These are phyloP conservation scores for Mycena galericulata DNA, from an alignment of 768 basidiomycete genomes.

Conservation along the genomic window DNA sequence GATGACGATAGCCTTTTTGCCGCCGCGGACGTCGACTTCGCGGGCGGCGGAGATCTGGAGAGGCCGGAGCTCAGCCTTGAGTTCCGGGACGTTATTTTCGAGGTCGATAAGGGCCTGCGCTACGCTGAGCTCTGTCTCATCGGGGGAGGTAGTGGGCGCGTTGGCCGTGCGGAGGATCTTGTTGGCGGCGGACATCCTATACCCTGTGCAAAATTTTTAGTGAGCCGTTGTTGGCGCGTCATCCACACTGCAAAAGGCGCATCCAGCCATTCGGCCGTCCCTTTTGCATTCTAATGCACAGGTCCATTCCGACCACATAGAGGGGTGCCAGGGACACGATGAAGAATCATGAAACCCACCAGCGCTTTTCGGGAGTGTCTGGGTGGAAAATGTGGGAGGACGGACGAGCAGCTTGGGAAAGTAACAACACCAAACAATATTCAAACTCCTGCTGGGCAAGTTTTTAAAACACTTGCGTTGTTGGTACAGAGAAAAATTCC, in stretches of 20 bases:
- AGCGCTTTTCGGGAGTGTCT: conserved; percentile 25
- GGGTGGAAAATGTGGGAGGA: too few species aligned
- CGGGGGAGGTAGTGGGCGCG: conserved; percentile 88
- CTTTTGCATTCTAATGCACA: not conserved
- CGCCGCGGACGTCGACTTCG: conserved; percentile 98
- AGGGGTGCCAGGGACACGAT: not conserved
- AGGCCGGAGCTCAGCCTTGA: conserved; percentile 95
- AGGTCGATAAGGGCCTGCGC: conserved; percentile 98
- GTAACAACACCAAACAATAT: too few species aligned
- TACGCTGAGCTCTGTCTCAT: conserved; percentile 91
- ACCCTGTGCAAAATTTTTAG: conserved; percentile 17
- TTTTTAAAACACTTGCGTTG: too few species aligned
- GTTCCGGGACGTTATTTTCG: conserved; percentile 97
- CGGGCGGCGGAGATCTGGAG: conserved; percentile 98
- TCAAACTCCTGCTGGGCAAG: too few species aligned
- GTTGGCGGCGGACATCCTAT: conserved; percentile 79
- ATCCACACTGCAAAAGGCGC: too few species aligned
- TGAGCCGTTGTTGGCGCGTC: conserved; percentile 18
- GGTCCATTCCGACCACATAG: not conserved
- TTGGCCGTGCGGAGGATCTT: conserved; percentile 98
- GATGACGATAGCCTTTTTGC: conserved; percentile 99
- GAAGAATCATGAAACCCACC: conserved; percentile 7
- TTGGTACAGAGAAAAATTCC: too few species aligned
- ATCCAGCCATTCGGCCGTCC: conserved; percentile 14
- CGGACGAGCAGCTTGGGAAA: too few species aligned